These are phyloP conservation scores for Aspergillus uvarum DNA, from an alignment of 2,329 filamentous ascomycete species.

Conservation along the genomic window DNA sequence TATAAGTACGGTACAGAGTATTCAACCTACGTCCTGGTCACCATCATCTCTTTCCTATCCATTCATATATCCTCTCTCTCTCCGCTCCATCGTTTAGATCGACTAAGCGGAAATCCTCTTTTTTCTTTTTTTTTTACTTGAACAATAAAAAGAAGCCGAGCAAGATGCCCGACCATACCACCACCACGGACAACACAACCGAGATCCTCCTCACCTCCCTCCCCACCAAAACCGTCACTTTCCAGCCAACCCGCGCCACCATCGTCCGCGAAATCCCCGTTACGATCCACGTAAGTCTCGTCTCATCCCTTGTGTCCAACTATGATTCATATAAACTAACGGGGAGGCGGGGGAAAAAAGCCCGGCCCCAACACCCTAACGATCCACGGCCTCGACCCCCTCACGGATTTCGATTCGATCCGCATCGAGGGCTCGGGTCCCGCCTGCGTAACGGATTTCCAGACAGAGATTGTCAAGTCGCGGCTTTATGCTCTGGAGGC, in stretches of 20 bases:
- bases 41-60: no score
- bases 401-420: slow-evolving; percentile 57
- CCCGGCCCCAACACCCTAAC: slow-evolving; percentile 59
- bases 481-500: slow-evolving; percentile 46
- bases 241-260: slow-evolving; percentile 63
- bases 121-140: no score
- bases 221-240: slow-evolving; percentile 60
- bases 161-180: no score
- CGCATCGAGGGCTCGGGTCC: slow-evolving; percentile 60
- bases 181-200: no score
- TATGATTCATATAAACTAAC: no score
- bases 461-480: slow-evolving; percentile 59
- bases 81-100: no score
- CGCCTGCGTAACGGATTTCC: slow-evolving; percentile 62
- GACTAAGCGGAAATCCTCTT: no score
- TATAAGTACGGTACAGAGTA: no score
- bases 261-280: slow-evolving; percentile 62
- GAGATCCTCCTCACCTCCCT: slow-evolving; percentile 55
- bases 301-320: background rate
- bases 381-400: slow-evolving; percentile 56
- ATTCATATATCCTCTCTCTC: no score
- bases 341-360: slow-evolving; percentile 24
- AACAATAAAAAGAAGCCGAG: no score
- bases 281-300: slow-evolving; percentile 43
- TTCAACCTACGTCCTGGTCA: no score